Conservation (phyloP, 169 alveolate species). For the Eimeria tenella region DNA sequence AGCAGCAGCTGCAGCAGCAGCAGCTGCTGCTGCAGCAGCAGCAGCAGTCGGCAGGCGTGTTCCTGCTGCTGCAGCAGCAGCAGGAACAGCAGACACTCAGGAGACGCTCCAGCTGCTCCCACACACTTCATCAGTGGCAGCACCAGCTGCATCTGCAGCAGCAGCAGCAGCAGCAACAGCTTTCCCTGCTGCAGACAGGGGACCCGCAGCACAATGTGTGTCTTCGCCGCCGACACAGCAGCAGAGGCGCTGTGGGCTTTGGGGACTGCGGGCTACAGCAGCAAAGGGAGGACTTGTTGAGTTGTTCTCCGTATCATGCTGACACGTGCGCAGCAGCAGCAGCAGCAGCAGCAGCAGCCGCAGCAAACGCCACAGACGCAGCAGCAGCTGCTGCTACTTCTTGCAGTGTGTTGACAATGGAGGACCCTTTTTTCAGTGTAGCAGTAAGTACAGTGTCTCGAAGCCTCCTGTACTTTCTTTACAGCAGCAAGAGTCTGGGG, state of each 20-base stretch:
- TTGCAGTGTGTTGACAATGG: neutral
- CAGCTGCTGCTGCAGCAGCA: neutral
- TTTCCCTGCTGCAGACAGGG: neutral
- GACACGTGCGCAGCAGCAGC: neutral
- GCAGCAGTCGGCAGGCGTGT: neutral
- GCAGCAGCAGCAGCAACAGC: constrained; percentile 6
- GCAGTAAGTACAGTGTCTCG: neutral
- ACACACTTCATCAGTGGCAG: neutral
- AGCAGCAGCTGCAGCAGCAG: neutral
- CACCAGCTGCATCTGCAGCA: constrained; percentile 2
- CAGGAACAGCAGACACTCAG: constrained; percentile 10
- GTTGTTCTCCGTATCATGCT: neutral
- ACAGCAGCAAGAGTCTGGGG: no score
- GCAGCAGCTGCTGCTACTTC: neutral
- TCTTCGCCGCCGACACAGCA: neutral
- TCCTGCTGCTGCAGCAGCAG: neutral
- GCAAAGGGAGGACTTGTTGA: neutral
- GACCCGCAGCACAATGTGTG: constrained; percentile 1
- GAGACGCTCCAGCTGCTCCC: neutral
- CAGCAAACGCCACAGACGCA: neutral
- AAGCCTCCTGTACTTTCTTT: neutral
- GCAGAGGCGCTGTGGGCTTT: neutral
- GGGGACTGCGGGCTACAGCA: no score
- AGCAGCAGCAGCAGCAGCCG: neutral
- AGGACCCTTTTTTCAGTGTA: neutral